Percentiles rank a stretch among this genome's conserved stretches.
Evolutionary conservation across 768 basidiomycete genomes (phyloP).

Genomic region (Albatrellus ellisii): DNA sequence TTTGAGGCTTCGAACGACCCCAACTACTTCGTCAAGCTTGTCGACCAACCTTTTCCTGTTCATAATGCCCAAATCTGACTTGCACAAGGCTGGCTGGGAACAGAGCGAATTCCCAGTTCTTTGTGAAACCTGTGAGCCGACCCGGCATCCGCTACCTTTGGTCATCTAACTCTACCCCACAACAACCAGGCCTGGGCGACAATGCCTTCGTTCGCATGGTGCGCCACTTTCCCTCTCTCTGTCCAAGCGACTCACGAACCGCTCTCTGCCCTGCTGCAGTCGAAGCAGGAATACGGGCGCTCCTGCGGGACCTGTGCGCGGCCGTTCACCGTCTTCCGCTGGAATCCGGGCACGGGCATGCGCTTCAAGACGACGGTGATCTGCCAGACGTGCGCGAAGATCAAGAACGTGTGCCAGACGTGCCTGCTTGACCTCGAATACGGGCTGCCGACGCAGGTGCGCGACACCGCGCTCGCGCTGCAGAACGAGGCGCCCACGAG

Average conservation of each 20-base stretch:
- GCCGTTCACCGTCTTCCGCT: constrained; percentile 94
- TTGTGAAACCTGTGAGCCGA: constrained; percentile 74
- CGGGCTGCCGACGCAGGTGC: constrained; percentile 89
- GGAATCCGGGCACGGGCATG: constrained; percentile 92
- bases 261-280: constrained; percentile 30
- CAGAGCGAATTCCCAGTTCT: constrained; percentile 89
- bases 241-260: neutral
- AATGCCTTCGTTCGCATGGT: constrained; percentile 97
- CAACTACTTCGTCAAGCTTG: too few relatives aligned
- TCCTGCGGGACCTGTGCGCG: constrained; percentile 97
- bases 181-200: constrained; percentile 54
- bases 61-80: constrained; percentile 78
- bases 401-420: constrained; percentile 95
- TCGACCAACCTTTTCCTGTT: too few relatives aligned
- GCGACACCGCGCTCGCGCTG: constrained; percentile 85
- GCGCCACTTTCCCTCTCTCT: constrained; percentile 15
- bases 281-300: constrained; percentile 91
- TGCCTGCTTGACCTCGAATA: constrained; percentile 96
- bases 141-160: neutral
- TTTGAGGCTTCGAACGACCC: too few relatives aligned
- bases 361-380: constrained; percentile 96
- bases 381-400: constrained; percentile 94
- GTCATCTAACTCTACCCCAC: neutral
- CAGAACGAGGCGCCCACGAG: constrained; percentile 87
- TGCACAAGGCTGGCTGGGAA: constrained; percentile 93